Base-by-base conservation (phyloP, 345 rosid genomes). In the Pugionium cornutum region DNA sequence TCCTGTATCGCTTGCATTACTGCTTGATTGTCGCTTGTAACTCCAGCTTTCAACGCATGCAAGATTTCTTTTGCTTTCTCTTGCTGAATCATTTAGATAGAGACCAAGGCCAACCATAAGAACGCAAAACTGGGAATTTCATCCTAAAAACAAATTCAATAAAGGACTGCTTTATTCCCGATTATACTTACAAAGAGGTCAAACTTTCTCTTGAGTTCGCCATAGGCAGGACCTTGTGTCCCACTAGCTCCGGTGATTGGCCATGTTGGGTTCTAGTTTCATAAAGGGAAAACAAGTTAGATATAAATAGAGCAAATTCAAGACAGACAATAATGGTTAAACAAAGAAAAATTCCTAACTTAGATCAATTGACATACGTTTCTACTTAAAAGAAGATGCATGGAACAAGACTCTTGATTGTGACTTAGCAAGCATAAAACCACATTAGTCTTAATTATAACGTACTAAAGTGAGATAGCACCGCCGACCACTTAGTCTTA, bases 151-250 rank as follows among this genome's bases (percentile, higher is more conserved):
- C 5, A 2, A 48, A 39, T 2, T 10, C 34, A 33, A 65, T 32
- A 0, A 54, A 29, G 9, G 9, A 29, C 7, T 2, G 41, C 57
- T 42, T 42, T n/a, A 56, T 10, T 33, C 2, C 5, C 27, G 4
- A 32, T 3, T 26, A 11, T 9, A 82, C 96, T 89, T 82, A 89
- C 92, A 46, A 83, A 82, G 64, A 66, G 47, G 31, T 79, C 81
- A 59, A 86, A 73, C 70, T 89, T 89, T 73, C 61, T 73, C 82
- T 77, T 80, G 7, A 84, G 77, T 62, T 86, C 87, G 60, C 76
- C 86, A 66, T 69, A 68, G 35, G 70, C 62, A n/a, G 54, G 67
- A 7, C 73, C 67, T 56, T 72, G 77, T 18, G 74, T 11, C 52
- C 54, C 80, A 60, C 42, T 9, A 26, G 44, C 32, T 25, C 7